A percentile compares a stretch with the other conserved stretches of the same genome.
Evolutionary conservation across 805 yeast species (phyloP).

Genomic region (Lachancea lanzarotensis): DNA sequence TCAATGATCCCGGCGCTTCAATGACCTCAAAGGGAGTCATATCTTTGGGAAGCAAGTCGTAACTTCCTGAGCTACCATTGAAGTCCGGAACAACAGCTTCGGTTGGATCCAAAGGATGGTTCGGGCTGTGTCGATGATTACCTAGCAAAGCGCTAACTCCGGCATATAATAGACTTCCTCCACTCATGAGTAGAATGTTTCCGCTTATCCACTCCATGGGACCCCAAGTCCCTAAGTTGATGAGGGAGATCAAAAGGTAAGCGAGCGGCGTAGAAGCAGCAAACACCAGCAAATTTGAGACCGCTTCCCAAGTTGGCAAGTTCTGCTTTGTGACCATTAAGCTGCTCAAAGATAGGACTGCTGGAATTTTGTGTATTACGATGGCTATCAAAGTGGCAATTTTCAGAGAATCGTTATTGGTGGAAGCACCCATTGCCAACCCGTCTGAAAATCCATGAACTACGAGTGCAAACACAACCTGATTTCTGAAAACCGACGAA

Average conservation of each 20-base stretch:
- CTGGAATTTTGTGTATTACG: conserved; percentile 58
- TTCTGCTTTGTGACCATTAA: conserved; percentile 40
- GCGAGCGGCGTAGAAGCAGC: conserved; percentile 32
- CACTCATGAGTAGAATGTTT: conserved; percentile 29
- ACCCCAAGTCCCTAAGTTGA: conserved; percentile 24
- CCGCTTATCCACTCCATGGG: conserved; percentile 29
- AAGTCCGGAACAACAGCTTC: neutral
- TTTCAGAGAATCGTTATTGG: conserved; percentile 33
- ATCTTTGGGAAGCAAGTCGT: conserved; percentile 2
- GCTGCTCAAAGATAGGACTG: conserved; percentile 52
- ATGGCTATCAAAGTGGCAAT: conserved; percentile 48
- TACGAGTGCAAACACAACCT: conserved; percentile 51
- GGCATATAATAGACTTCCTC: conserved; percentile 33
- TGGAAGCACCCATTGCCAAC: conserved; percentile 52
- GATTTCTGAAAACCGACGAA: conserved; percentile 35
- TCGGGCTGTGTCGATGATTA: conserved; percentile 13
- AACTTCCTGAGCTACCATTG: neutral
- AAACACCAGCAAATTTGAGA: conserved; percentile 41
- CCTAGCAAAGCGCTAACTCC: conserved; percentile 29
- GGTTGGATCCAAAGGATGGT: neutral
- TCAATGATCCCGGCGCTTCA: neutral
- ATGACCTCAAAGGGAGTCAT: conserved; percentile 4
- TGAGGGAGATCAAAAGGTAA: conserved; percentile 21
- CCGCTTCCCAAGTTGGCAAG: conserved; percentile 32
- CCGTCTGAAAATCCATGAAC: conserved; percentile 62